A percentile compares a stretch with the other conserved stretches of the same genome.
Evolutionary conservation across 2,329 filamentous ascomycete species (phyloP).

Genomic region (Penicillium sp.): DNA sequence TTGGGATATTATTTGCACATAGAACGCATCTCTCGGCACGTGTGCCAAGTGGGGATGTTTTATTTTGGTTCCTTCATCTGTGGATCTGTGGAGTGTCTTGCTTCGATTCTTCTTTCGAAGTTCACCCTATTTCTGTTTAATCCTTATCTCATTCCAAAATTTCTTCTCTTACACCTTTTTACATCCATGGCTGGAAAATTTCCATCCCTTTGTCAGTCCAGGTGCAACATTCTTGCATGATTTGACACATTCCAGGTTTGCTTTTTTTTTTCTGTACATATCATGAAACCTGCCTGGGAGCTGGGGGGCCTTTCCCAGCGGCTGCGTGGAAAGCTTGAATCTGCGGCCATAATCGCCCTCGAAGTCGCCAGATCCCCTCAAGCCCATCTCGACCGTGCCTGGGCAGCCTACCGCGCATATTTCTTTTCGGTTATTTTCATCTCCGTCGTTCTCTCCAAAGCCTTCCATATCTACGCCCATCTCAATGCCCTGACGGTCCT

Average conservation of each 20-base stretch:
- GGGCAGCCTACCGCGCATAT: constrained; percentile 8
- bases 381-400: constrained; percentile 5
- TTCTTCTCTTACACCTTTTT: not conserved
- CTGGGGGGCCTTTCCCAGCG: not conserved
- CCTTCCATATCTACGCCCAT: constrained; percentile 11
- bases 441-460: constrained; percentile 11
- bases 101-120: not conserved
- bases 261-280: not conserved
- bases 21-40: not conserved
- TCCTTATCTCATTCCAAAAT: not conserved
- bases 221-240: not conserved
- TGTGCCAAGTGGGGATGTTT: not conserved
- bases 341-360: not conserved
- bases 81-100: not conserved
- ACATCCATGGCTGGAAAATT: not conserved
- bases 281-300: constrained; percentile 7
- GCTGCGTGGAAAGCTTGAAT: not conserved
- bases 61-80: not conserved
- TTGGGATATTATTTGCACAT: not conserved
- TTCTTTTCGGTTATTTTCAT: constrained; percentile 16
- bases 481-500: not conserved
- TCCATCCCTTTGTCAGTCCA: not conserved
- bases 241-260: not conserved
- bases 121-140: not conserved
- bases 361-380: constrained; percentile 11